These are phyloP conservation scores for Pleurotus djamor DNA, from an alignment of 768 basidiomycete genomes.

Conservation along the genomic window DNA sequence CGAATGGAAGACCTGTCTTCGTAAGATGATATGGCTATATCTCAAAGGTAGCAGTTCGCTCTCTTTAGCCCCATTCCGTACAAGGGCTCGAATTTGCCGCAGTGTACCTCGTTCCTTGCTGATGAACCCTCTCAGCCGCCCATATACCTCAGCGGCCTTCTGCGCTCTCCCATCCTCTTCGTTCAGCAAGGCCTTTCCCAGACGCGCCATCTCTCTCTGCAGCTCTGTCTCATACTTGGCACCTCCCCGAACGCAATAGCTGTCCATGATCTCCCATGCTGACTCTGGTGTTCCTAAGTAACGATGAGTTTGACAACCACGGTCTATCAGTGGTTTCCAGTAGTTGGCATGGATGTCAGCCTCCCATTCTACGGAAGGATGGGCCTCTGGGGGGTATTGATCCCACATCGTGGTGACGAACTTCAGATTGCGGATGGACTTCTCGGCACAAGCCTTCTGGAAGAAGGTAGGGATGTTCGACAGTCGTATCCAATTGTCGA, in stretches of 20 bases:
- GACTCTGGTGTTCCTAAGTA: neutral
- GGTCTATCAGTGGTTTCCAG: constrained; percentile 6
- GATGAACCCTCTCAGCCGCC: neutral
- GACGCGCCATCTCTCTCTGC: constrained; percentile 1
- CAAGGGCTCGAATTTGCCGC: neutral
- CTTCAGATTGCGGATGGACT: neutral
- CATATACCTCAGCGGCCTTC: neutral
- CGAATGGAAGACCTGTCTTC: neutral
- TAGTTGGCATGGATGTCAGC: constrained; percentile 1
- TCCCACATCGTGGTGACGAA: constrained; percentile 7
- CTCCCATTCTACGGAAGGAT: constrained; percentile 1
- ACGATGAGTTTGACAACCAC: neutral
- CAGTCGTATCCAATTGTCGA: constrained; percentile 3
- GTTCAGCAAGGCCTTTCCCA: neutral
- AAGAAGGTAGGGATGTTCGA: neutral
- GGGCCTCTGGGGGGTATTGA: neutral
- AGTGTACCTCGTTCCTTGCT: constrained; percentile 1
- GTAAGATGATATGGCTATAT: neutral
- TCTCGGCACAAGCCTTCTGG: neutral
- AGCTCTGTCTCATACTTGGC: neutral
- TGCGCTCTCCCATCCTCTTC: neutral
- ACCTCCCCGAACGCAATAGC: neutral
- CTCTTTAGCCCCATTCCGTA: neutral
- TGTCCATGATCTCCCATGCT: neutral
- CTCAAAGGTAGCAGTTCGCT: neutral